Base-by-base conservation (phyloP, 169 alveolate species). In the Cryptosporidium muris region DNA sequence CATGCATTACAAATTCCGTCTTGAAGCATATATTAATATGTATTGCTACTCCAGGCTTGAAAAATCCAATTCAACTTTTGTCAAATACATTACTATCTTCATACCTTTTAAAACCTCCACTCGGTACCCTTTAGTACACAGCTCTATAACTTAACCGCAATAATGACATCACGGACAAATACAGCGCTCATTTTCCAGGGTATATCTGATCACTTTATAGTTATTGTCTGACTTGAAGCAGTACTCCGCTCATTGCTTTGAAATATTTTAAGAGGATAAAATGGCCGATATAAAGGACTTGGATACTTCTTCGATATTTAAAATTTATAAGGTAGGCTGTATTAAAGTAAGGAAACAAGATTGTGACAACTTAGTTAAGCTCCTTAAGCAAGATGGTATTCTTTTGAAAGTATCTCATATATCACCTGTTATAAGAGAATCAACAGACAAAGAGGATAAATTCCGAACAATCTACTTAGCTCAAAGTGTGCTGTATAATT, bases 1-100 rank as follows among this genome's bases (percentile, higher is more conserved):
- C 85, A 74, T 43, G 60, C 60, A 9, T 58, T 62, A 54, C 85
- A 74, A 16, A 58, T 49, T 14, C 74, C 45, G 25, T 74, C 85
- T 58, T 74, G 36, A 58, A 74, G 60, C 85, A 74, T 74, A 37
- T 74, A 74, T 48, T 12, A 60, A 45, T 58, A 56, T 16, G 3
- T 25, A 36, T 12, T 3, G 12, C 37, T 12, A 6, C 37, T 9
- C 12, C 5, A 5, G 25, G 51, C 2, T 12, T 34, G 51, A n/a
- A 16, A 12, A 64, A 64, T 45, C 12, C 4, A 47, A 45, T 62
- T n/a, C 42, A 12, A 14, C 42, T 62, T 36, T 25, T 12, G 11
- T 16, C 5, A 62, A 6, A 62, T 38, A 62, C n/a, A 14, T 1
- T 14, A 36, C 42, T 36, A n/a, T 1, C 1, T 37, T 7, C 14